A percentile compares a stretch with the other conserved stretches of the same genome.
Evolutionary conservation across 2,329 filamentous ascomycete species (phyloP).

Genomic region (Aspergillus sp.): DNA sequence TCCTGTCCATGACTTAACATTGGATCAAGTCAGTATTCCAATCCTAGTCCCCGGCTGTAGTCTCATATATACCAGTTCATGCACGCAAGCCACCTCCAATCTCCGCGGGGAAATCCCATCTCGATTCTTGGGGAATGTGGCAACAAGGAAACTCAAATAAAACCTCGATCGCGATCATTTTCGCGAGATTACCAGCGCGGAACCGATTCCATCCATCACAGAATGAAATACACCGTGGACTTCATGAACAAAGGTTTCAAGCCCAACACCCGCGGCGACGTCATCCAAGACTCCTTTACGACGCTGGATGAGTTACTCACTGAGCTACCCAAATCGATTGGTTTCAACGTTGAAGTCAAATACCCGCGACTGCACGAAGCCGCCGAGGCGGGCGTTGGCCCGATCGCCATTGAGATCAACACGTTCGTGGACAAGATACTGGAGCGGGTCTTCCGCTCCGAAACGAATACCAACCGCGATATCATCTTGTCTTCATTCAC

Average conservation of each 20-base stretch:
- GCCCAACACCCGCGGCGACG: constrained; percentile 39
- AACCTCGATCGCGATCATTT: constrained; percentile 23
- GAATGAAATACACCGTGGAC: constrained; percentile 42
- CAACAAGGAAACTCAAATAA: not conserved
- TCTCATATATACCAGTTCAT: constrained; percentile 26
- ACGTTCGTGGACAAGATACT: constrained; percentile 41
- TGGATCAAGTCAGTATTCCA: constrained; percentile 34
- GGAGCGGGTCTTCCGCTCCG: constrained; percentile 23
- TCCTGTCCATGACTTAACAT: constrained; percentile 40
- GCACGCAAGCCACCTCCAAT: constrained; percentile 27
- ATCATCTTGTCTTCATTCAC: constrained; percentile 35
- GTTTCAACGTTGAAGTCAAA: constrained; percentile 45
- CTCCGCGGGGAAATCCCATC: not conserved
- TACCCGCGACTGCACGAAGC: constrained; percentile 44
- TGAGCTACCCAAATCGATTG: constrained; percentile 35
- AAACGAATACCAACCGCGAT: constrained; percentile 19
- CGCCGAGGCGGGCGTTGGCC: constrained; percentile 31
- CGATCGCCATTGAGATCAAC: constrained; percentile 41
- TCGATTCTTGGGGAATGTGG: constrained; percentile 4
- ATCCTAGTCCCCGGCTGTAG: not conserved
- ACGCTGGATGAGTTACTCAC: constrained; percentile 41
- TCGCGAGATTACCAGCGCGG: constrained; percentile 10
- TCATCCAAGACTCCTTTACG: constrained; percentile 39
- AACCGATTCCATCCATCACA: constrained; percentile 14
- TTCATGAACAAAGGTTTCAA: constrained; percentile 37